Base-by-base conservation (phyloP, 371 early-diverging fungal species). In the Parasitella parasitica region DNA sequence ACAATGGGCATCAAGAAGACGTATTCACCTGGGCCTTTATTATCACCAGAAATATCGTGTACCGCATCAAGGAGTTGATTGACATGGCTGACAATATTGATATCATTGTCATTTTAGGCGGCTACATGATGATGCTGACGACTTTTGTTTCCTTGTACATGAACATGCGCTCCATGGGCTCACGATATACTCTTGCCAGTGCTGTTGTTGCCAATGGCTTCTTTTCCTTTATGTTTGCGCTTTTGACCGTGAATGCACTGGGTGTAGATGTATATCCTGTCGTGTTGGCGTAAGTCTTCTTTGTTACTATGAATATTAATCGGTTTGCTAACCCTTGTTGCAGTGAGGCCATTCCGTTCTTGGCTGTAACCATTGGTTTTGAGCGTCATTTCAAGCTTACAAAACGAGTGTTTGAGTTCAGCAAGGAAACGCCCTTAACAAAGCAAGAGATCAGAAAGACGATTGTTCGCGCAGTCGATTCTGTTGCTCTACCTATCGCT, bases 341-440 rank as follows among this genome's bases (percentile, higher is more conserved):
- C 59, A 84, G 90, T 57, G 95, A 96, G 71, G 93, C 94, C 16
- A 87, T 95, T 67, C 97, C 97, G 3, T 95, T 96, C 79, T 85
- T 97, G 51, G 89, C 93, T 38, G 90, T 94, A 54, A 93, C 94
- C n/a, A 88, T 96, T 38, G 96, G 96, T 0, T 96, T 95, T 63
- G 96, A 97, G 64, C 90, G 94, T 68, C 91, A 92, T 39, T 88
- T 87, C 72, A 82, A 83, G 18, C 82, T 97, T 62, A 90, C 94
- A 59, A 89, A 90, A 59, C 85, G 94, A 30, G 92, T 95, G 0
- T 80, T 93, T 49, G 80, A 87, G 30, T 60, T 39, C 7, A 74
- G 70, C 35, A 66, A 72, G 54, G 58, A 75, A 57, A 64, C 61
- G 0, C 59, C 70, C 57, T 41, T 78, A 61, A 54, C 80, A 61